Evolutionary conservation across 2,329 filamentous ascomycete genomes (phyloP).

Genomic region (Ambrosiella xylebori): DNA sequence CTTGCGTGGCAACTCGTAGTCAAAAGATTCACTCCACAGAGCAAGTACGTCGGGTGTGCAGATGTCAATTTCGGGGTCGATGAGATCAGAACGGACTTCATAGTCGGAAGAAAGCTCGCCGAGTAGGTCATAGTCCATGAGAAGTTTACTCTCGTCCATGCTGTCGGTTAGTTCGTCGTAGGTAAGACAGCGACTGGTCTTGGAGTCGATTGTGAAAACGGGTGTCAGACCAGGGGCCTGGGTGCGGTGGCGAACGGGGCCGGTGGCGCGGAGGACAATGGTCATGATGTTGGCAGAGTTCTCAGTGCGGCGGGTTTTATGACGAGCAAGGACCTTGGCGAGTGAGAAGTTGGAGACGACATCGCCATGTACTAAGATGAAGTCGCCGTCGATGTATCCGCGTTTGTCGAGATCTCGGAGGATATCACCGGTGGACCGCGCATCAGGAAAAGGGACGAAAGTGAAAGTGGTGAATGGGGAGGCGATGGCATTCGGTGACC

Average conservation of each 20-base stretch:
- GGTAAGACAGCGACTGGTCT: slow-evolving; percentile 66
- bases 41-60: slow-evolving; percentile 91
- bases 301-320: slow-evolving; percentile 61
- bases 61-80: slow-evolving; percentile 92
- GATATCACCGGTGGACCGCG: slow-evolving; percentile 78
- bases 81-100: slow-evolving; percentile 69
- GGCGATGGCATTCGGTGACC: slow-evolving; percentile 40
- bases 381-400: slow-evolving; percentile 73
- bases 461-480: slow-evolving; percentile 62
- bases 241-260: slow-evolving; percentile 52
- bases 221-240: slow-evolving; percentile 61
- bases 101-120: slow-evolving; percentile 52
- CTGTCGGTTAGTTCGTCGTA: slow-evolving; percentile 78
- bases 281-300: slow-evolving; percentile 98
- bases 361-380: slow-evolving; percentile 83
- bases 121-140: slow-evolving; percentile 65
- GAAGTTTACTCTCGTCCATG: slow-evolving; percentile 45
- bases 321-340: slow-evolving; percentile 59
- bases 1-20: slow-evolving; percentile 77
- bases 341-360: slow-evolving; percentile 78
- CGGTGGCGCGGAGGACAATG: slow-evolving; percentile 68
- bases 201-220: slow-evolving; percentile 72
- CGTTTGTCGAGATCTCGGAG: slow-evolving; percentile 85
- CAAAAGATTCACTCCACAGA: slow-evolving; percentile 93
- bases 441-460: slow-evolving; percentile 69